A percentile compares a stretch with the other conserved stretches of the same genome.
Conservation (phyloP, 1,284 basidiomycete species). For the Pseudozyma pruni region DNA sequence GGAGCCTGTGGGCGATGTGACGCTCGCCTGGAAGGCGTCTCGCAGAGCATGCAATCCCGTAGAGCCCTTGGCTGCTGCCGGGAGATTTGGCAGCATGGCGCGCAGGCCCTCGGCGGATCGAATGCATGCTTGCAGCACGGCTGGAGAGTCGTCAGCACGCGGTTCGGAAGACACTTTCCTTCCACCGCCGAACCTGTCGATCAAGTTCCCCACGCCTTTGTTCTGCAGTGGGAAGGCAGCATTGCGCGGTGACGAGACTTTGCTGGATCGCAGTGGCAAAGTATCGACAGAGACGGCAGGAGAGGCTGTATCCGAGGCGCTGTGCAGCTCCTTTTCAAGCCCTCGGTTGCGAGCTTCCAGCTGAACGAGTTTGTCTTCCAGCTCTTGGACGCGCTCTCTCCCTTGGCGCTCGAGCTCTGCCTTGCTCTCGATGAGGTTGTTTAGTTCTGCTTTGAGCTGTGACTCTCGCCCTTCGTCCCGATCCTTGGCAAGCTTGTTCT, state of each 20-base stretch:
- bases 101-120: constrained; percentile 23
- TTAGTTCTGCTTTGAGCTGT: constrained; percentile 19
- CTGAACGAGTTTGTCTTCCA: constrained; percentile 16
- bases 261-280: constrained; percentile 14
- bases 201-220: constrained; percentile 41
- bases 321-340: constrained; percentile 27
- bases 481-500: constrained; percentile 6
- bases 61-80: constrained; percentile 28
- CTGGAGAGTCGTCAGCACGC: constrained; percentile 25
- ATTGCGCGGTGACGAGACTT: constrained; percentile 8
- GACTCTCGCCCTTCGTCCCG: constrained; percentile 1
- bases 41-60: constrained; percentile 31
- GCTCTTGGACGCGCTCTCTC: constrained; percentile 13
- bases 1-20: constrained; percentile 1
- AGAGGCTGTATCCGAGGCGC: constrained; percentile 12
- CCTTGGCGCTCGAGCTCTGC: constrained; percentile 13
- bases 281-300: constrained; percentile 15
- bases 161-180: constrained; percentile 17
- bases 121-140: constrained; percentile 24
- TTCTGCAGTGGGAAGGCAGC: constrained; percentile 16
- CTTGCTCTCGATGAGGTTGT: constrained; percentile 8
- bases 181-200: constrained; percentile 42
- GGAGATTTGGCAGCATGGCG: constrained; percentile 32
- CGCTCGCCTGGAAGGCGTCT: constrained; percentile 25
- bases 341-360: constrained; percentile 18